A percentile compares a stretch with the other conserved stretches of the same genome.
These are phyloP conservation scores for Bombardia bombarda DNA, from an alignment of 495 filamentous ascomycete genomes.

Conservation along the genomic window DNA sequence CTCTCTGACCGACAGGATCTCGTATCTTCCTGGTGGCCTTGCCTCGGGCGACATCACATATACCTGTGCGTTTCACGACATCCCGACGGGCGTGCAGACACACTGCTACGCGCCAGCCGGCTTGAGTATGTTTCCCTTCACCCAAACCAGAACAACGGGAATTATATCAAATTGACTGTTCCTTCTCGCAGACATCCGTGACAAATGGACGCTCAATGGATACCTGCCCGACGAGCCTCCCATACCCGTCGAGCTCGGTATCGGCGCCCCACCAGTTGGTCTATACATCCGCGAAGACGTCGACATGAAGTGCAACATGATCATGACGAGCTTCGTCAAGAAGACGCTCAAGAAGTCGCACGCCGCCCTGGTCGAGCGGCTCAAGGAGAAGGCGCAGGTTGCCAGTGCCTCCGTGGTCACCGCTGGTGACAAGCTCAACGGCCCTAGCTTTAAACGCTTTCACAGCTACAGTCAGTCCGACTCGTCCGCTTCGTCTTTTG, in stretches of 20 bases:
- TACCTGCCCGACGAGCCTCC: constrained; percentile 54
- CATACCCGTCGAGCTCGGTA: constrained; percentile 50
- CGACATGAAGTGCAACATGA: constrained; percentile 66
- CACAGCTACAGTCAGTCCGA: too few species aligned
- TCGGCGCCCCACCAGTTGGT: constrained; percentile 52
- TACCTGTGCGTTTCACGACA: constrained; percentile 65
- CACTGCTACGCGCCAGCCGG: constrained; percentile 55
- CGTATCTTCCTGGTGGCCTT: constrained; percentile 61
- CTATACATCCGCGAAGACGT: constrained; percentile 73
- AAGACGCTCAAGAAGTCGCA: constrained; percentile 67
- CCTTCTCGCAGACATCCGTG: constrained; percentile 57
- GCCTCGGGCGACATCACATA: constrained; percentile 61
- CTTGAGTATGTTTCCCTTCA: constrained; percentile 11
- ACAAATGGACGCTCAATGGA: constrained; percentile 59
- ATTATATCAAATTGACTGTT: constrained; percentile 20
- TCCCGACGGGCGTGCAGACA: constrained; percentile 60
- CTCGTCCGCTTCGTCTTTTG: too few species aligned
- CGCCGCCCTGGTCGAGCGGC: constrained; percentile 52
- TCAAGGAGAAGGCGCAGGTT: constrained; percentile 50
- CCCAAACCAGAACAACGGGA: background rate
- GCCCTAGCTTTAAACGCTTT: background rate
- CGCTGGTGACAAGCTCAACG: background rate
- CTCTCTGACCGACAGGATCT: constrained; percentile 59
- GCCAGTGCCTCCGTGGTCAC: background rate
- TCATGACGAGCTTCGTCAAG: constrained; percentile 66